Base-by-base conservation (phyloP, 2,329 filamentous ascomycete genomes). In the Pleomassaria siparia region DNA sequence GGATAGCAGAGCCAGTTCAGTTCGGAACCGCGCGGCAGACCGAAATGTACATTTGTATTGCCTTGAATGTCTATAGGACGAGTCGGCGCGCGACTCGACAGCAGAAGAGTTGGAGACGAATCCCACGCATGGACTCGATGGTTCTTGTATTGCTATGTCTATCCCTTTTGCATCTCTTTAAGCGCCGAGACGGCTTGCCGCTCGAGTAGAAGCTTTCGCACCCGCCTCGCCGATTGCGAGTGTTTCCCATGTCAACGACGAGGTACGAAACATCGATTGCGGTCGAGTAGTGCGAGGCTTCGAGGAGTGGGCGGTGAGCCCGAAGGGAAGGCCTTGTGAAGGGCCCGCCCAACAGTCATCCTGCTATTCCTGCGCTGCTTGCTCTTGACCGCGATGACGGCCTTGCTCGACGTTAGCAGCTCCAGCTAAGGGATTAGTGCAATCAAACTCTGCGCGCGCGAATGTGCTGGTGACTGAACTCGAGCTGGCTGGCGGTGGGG, bases 141-240 rank as follows among this genome's bases (percentile, higher is more conserved):
- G 56, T 44, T 61, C 58, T 60, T 63, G 56, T 52, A 57, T 62
- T 63, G 57, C 56, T 61, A 60, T 43, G 50, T 58, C 57, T 66
- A 62, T 46, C 45, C n/a, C 49, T 51, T 51, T 53, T 54, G 62
- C 56, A 51, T 43, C 55, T 54, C 49, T 55, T 45, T 58, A 61
- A 60, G 60, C 63, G 60, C 63, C 52, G 45, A 45, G 41, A 30
- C 16, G 41, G 48, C 47, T 42, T 48, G 49, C 52, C 46, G 42
- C 51, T 51, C 48, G 54, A 43, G 47, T 25, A 50, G 46, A 25
- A 40, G 49, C 24, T 40, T 50, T 50, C 45, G 51, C 47, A 45
- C 47, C 50, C 46, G 54, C 51, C 47, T 37, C 37, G 35, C 42
- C 45, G 36, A n/a, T 30, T 44, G 42, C 55, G 37, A 49, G 37